Evolutionary conservation across 2,329 filamentous ascomycete genomes (phyloP).

Genomic region (Claviceps cyperi): DNA sequence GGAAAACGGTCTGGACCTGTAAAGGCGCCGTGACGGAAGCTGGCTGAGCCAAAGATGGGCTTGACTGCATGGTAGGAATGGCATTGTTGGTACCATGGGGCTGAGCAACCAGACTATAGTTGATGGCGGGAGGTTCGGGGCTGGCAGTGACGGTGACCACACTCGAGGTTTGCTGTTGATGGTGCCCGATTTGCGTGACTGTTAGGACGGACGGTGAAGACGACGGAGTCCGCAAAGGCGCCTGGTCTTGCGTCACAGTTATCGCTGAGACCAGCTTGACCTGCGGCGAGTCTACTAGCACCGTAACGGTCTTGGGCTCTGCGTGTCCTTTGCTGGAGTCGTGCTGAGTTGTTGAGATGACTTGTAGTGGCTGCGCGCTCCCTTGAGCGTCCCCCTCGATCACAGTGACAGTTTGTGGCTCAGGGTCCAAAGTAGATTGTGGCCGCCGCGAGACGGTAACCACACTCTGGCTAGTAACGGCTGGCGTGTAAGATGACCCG

Average conservation of each 20-base stretch:
- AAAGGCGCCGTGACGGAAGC: conserved; percentile 13
- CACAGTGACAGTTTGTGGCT: conserved; percentile 5
- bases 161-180: neutral
- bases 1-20: conserved; percentile 6
- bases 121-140: neutral
- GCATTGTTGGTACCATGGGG: conserved; percentile 7
- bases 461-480: conserved; percentile 3
- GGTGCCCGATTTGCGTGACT: neutral
- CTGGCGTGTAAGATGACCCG: neutral
- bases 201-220: conserved; percentile 2
- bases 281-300: conserved; percentile 8
- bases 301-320: conserved; percentile 10
- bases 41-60: conserved; percentile 6
- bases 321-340: conserved; percentile 7
- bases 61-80: conserved; percentile 7
- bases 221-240: neutral
- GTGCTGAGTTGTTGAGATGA: conserved; percentile 8
- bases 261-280: conserved; percentile 10
- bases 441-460: conserved; percentile 7
- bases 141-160: conserved; percentile 1
- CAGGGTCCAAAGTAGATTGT: neutral
- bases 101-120: neutral
- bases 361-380: neutral
- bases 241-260: conserved; percentile 5
- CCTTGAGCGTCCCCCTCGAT: neutral